These are phyloP conservation scores for Anisodus acutangulus DNA, from an alignment of 257 asterid species.

Conservation along the genomic window DNA sequence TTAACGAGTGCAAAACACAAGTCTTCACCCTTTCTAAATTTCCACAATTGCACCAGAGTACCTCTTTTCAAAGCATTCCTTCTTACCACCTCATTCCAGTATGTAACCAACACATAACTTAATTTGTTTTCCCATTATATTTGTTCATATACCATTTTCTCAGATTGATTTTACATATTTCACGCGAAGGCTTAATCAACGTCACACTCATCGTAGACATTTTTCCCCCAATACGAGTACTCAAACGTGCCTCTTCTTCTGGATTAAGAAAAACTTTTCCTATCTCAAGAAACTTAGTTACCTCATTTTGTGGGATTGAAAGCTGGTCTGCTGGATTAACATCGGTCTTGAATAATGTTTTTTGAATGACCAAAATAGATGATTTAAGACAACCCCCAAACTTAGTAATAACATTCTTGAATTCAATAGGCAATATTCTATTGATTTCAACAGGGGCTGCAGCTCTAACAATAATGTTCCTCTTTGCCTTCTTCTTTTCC, in stretches of 20 bases:
- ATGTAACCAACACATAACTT: conserved; percentile 26
- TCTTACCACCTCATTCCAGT: conserved; percentile 18
- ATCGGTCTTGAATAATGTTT: not conserved
- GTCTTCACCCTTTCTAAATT: not conserved
- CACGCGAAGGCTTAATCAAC: conserved; percentile 17
- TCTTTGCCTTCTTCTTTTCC: not conserved
- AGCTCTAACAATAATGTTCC: not conserved
- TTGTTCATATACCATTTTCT: conserved; percentile 22
- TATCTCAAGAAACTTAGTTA: not conserved
- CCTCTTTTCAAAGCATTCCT: not conserved
- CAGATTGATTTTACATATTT: not conserved
- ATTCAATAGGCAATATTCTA: not conserved
- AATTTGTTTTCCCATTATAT: not conserved
- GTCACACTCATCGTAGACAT: not conserved
- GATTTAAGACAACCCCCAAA: not conserved
- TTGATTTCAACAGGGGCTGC: not conserved
- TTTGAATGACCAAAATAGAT: not conserved
- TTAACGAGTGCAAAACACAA: not conserved
- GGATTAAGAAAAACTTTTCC: not conserved
- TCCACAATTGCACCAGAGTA: conserved; percentile 16
- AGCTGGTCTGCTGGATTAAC: not conserved
- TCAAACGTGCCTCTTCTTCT: not conserved
- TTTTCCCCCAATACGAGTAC: no score
- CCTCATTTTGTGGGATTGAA: not conserved
- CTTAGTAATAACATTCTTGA: not conserved